phyloP scores from a whole-genome alignment of 805 yeast species.

The Candida pseudoglaebosa region DNA sequence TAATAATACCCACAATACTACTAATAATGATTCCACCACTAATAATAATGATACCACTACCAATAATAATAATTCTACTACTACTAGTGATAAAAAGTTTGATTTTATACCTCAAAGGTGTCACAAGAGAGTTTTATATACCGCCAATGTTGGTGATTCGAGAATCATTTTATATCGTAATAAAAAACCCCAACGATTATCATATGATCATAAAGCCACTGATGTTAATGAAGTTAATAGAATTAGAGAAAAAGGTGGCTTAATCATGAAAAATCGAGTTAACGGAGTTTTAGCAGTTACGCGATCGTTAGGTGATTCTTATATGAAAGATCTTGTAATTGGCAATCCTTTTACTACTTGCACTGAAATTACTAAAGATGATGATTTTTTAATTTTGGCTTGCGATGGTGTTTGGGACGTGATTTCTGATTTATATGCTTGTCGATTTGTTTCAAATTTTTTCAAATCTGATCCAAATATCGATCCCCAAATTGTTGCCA shows the following conservation, averaged over 20 bases:
- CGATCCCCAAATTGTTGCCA: conserved; percentile 65
- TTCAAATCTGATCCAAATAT: conserved; percentile 25
- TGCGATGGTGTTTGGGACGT: conserved; percentile 99
- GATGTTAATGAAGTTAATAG: conserved; percentile 75
- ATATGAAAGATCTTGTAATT: conserved; percentile 82
- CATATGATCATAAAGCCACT: conserved; percentile 92
- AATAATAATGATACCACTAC: conserved; percentile 6
- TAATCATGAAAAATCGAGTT: conserved; percentile 85
- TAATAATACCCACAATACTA: too few species aligned
- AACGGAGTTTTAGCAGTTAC: conserved; percentile 96
- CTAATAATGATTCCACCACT: too few species aligned
- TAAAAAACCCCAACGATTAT: conserved; percentile 72
- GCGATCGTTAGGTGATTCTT: conserved; percentile 88
- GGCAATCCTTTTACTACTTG: conserved; percentile 92
- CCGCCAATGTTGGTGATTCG: conserved; percentile 95
- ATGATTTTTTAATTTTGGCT: conserved; percentile 81
- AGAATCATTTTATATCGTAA: conserved; percentile 73
- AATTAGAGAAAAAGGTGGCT: conserved; percentile 75
- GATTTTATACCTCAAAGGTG: conserved; percentile 45
- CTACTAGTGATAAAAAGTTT: conserved; percentile 16
- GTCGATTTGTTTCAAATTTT: conserved; percentile 57
- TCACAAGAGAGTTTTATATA: conserved; percentile 75
- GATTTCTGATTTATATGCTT: conserved; percentile 77
- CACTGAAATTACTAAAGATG: conserved; percentile 62
- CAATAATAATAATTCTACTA: background rate